Evolutionary conservation across 768 basidiomycete genomes (phyloP).

Genomic region (Suillus alpinus): DNA sequence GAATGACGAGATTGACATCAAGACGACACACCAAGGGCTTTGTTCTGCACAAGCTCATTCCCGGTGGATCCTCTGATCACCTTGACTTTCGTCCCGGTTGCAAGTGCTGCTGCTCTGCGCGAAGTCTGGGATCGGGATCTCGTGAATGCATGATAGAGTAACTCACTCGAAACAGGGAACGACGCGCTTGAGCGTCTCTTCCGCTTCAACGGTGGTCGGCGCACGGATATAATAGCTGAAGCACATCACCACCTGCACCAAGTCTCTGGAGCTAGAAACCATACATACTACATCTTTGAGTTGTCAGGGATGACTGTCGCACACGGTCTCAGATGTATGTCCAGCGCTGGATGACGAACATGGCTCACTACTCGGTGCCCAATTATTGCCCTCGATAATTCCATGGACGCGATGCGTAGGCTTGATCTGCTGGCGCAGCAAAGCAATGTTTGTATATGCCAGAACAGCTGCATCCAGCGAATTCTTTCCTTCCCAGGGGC

Average conservation of each 20-base stretch:
- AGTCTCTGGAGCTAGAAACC: background rate
- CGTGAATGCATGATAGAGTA: background rate
- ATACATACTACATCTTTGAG: constrained; percentile 60
- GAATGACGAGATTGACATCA: background rate
- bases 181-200: constrained; percentile 57
- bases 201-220: constrained; percentile 59
- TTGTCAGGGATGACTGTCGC: constrained; percentile 78
- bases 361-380: constrained; percentile 68
- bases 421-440: constrained; percentile 76
- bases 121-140: background rate
- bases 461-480: constrained; percentile 86
- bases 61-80: constrained; percentile 35
- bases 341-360: background rate
- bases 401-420: constrained; percentile 81
- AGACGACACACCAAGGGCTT: constrained; percentile 47
- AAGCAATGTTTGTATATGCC: constrained; percentile 76
- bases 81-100: constrained; percentile 59
- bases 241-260: background rate
- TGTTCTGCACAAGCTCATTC: constrained; percentile 68
- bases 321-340: constrained; percentile 1
- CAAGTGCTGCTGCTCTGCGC: constrained; percentile 60
- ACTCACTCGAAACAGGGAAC: constrained; percentile 71
- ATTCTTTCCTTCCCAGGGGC: constrained; percentile 84
- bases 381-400: constrained; percentile 70
- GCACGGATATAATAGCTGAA: constrained; percentile 72